Evolutionary conservation across 179 eudicot species (phyloP).

Genomic region (Drosera spatulata): DNA sequence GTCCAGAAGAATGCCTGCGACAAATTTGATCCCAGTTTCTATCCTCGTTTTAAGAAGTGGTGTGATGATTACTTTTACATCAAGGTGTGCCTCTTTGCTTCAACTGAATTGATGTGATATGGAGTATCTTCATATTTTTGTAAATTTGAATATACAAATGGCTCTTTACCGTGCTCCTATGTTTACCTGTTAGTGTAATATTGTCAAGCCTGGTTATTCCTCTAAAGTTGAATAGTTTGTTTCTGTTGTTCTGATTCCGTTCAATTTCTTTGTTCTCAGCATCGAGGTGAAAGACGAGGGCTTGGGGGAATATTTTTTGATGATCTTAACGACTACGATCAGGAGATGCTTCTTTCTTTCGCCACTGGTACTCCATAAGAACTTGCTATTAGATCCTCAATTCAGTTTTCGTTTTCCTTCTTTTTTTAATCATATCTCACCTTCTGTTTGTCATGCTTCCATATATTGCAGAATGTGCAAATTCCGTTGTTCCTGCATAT

Average conservation of each 20-base stretch:
- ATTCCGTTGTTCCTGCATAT: constrained; percentile 84
- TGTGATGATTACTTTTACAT: constrained; percentile 95
- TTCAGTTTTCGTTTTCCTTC: background rate
- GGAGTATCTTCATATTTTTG: background rate
- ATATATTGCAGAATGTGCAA: constrained; percentile 71
- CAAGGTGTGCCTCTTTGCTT: constrained; percentile 41
- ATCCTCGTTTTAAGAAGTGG: constrained; percentile 98
- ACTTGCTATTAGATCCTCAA: background rate
- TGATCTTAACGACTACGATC: constrained; percentile 86
- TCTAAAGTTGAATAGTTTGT: background rate
- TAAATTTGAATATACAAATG: background rate
- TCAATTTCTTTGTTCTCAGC: constrained; percentile 36
- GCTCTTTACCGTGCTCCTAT: background rate
- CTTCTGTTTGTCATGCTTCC: constrained; percentile 1
- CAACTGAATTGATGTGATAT: no score
- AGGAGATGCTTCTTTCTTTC: constrained; percentile 95
- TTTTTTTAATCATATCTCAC: background rate
- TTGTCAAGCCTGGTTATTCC: background rate
- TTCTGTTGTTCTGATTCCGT: background rate
- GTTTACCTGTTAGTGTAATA: no score
- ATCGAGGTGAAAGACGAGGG: constrained; percentile 92
- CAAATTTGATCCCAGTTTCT: constrained; percentile 80
- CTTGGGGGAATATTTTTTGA: constrained; percentile 97
- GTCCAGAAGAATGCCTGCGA: constrained; percentile 93
- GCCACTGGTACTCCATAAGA: constrained; percentile 51